Conservation (phyloP, 1,284 basidiomycete genomes). For the Fistulina hepatica region DNA sequence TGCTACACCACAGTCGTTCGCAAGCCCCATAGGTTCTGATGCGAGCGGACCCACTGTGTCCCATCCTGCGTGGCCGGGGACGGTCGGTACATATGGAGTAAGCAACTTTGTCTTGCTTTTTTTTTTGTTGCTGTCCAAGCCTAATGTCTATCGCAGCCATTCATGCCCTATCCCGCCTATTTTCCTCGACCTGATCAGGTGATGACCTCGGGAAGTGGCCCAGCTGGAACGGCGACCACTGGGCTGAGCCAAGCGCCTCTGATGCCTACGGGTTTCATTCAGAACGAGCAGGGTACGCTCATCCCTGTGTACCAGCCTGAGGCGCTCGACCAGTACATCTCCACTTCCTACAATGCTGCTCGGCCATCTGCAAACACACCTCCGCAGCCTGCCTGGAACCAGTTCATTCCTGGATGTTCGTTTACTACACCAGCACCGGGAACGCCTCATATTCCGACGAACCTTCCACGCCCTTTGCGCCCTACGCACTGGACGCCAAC, state of each 20-base stretch:
- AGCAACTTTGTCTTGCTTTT: conserved; percentile 14
- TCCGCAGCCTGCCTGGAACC: too few relatives aligned
- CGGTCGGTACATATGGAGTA: conserved; percentile 36
- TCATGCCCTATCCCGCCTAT: conserved; percentile 35
- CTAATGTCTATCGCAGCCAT: conserved; percentile 24
- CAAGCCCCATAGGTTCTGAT: conserved; percentile 30
- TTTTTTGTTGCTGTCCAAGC: conserved; percentile 9
- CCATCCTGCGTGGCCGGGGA: conserved; percentile 23
- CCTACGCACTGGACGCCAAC: too few relatives aligned
- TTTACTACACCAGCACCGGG: too few relatives aligned
- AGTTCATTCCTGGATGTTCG: too few relatives aligned
- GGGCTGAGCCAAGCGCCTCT: conserved; percentile 40
- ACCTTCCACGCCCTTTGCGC: too few relatives aligned
- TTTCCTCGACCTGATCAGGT: conserved; percentile 22
- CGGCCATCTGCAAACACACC: too few relatives aligned
- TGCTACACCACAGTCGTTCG: conserved; percentile 19
- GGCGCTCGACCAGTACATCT: conserved; percentile 29
- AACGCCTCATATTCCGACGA: too few relatives aligned
- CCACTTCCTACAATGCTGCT: too few relatives aligned
- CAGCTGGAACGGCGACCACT: conserved; percentile 2
- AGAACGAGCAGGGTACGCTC: conserved; percentile 58
- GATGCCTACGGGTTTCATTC: conserved; percentile 57
- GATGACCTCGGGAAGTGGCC: conserved; percentile 21
- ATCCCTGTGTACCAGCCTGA: conserved; percentile 64
- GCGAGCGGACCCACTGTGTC: conserved; percentile 22